phyloP scores from a whole-genome alignment of 805 yeast genomes.

The Kodamaea leandrae region DNA sequence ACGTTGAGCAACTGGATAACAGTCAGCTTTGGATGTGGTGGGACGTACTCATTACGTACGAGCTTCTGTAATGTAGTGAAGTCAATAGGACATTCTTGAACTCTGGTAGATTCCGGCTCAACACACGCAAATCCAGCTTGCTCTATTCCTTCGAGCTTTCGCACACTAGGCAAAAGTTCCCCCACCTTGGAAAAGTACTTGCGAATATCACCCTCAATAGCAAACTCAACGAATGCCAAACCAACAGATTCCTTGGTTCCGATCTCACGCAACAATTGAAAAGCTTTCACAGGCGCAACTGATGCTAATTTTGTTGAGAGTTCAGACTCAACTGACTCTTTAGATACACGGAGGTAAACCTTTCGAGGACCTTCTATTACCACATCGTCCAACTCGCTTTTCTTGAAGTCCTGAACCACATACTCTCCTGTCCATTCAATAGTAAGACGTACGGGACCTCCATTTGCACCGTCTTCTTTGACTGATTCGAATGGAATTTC shows the following conservation, averaged over 20 bases:
- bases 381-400: constrained; percentile 20
- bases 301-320: constrained; percentile 40
- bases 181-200: constrained; percentile 6
- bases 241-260: constrained; percentile 54
- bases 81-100: constrained; percentile 37
- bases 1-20: constrained; percentile 68
- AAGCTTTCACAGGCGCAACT: constrained; percentile 39
- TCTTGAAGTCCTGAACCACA: constrained; percentile 24
- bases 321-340: constrained; percentile 44
- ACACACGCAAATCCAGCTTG: constrained; percentile 36
- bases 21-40: constrained; percentile 40
- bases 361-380: constrained; percentile 47
- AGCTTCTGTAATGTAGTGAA: constrained; percentile 37
- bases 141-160: constrained; percentile 16
- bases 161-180: constrained; percentile 15
- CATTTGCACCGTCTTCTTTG: constrained; percentile 20
- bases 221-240: constrained; percentile 52
- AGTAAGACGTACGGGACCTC: constrained; percentile 13
- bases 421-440: constrained; percentile 37
- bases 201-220: constrained; percentile 15
- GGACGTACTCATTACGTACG: constrained; percentile 35
- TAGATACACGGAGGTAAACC: constrained; percentile 45
- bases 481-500: constrained; percentile 26
- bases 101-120: constrained; percentile 26
- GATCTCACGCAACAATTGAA: constrained; percentile 46